Evolutionary conservation across 2,329 filamentous ascomycete genomes (phyloP).

Genomic region (Colletotrichum eremochloae): DNA sequence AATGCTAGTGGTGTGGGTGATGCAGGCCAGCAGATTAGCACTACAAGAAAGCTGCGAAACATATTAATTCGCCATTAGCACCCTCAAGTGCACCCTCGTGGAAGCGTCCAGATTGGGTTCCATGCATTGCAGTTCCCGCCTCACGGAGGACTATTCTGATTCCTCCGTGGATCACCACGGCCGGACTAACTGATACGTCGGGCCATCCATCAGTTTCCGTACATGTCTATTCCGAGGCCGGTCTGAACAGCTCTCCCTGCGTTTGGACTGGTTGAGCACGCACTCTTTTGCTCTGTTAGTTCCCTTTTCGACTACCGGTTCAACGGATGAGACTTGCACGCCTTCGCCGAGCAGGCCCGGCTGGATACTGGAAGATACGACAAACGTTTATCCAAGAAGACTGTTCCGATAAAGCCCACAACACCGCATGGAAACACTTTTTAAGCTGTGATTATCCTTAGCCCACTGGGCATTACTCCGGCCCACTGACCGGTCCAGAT

Average conservation of each 20-base stretch:
- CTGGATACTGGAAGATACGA: not conserved
- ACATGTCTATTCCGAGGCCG: not conserved
- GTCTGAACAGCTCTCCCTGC: not conserved
- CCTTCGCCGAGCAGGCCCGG: not conserved
- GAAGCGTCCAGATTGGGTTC: not conserved
- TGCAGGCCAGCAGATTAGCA: constrained; percentile 3
- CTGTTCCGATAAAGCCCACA: not conserved
- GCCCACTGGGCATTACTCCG: not conserved
- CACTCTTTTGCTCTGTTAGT: not conserved
- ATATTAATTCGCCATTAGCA: not conserved
- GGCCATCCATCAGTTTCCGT: not conserved
- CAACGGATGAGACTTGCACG: not conserved
- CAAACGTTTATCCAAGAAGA: not conserved
- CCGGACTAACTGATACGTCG: not conserved
- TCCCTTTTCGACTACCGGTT: too few species aligned
- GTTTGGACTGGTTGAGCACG: not conserved
- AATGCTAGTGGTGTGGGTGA: not conserved
- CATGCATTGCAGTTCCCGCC: too few species aligned
- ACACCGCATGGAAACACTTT: not conserved
- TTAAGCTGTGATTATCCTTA: not conserved
- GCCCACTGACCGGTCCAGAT: not conserved
- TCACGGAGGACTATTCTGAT: constrained; percentile 7
- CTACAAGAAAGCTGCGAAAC: not conserved
- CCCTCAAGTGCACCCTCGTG: not conserved
- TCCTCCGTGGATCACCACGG: constrained; percentile 23